Conservation (phyloP, 148 eudicot species). For the Chenopodium suecicum region DNA sequence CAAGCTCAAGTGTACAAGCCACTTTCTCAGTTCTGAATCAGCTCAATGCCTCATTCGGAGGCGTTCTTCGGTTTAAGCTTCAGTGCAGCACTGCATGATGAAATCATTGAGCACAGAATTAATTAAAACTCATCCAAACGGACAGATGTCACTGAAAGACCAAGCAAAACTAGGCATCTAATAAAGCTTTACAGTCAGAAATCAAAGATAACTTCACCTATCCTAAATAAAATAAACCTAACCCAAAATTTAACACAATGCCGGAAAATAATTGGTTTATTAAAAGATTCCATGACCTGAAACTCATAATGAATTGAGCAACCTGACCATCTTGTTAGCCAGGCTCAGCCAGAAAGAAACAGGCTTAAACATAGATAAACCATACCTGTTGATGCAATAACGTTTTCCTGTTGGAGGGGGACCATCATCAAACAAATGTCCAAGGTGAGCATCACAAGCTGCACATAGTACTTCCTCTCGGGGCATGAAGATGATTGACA, state of each 20-base stretch:
- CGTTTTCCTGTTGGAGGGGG: constrained; percentile 93
- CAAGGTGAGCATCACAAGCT: constrained; percentile 84
- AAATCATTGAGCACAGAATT: neutral
- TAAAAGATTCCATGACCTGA: neutral
- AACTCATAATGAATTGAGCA: neutral
- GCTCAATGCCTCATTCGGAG: neutral
- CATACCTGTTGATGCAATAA: constrained; percentile 81
- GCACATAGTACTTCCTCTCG: constrained; percentile 82
- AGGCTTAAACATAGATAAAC: neutral
- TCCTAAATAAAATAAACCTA: neutral
- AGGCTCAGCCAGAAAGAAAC: neutral
- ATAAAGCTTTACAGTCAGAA: neutral
- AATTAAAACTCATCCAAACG: neutral
- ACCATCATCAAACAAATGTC: constrained; percentile 88
- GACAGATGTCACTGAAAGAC: neutral
- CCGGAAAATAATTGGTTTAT: neutral
- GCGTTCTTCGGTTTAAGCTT: constrained; percentile 52
- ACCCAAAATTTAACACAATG: neutral
- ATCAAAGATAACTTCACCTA: neutral
- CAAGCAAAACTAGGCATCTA: neutral
- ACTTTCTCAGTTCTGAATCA: neutral
- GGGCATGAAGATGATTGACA: constrained; percentile 92
- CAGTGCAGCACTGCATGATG: constrained; percentile 57
- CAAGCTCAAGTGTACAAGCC: neutral
- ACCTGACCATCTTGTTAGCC: neutral